Conservation (phyloP, 1,284 basidiomycete species). For the Entoloma clypeatum region DNA sequence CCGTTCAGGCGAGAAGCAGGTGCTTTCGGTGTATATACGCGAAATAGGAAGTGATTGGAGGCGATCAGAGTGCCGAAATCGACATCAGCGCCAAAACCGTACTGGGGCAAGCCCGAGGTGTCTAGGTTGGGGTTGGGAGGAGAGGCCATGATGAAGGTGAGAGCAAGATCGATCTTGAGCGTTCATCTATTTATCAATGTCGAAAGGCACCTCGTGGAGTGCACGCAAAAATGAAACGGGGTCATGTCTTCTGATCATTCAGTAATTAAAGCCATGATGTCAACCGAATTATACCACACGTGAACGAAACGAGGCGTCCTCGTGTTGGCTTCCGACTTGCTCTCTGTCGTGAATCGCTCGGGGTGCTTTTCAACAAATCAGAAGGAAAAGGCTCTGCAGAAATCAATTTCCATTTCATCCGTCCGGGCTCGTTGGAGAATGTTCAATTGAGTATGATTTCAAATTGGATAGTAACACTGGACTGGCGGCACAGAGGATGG, state of each 20-base stretch:
- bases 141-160: conserved; percentile 9
- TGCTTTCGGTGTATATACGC: conserved; percentile 69
- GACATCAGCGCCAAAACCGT: conserved; percentile 62
- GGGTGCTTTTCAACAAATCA: neutral
- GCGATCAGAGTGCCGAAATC: conserved; percentile 57
- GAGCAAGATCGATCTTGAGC: conserved; percentile 3
- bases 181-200: conserved; percentile 22
- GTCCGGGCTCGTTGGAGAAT: no score
- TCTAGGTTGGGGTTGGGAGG: conserved; percentile 9
- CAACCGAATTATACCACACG: no score
- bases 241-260: no score
- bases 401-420: no score
- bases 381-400: no score
- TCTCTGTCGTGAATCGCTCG: no score
- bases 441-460: no score
- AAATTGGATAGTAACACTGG: no score
- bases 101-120: conserved; percentile 51
- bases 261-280: no score
- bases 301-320: neutral
- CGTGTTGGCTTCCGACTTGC: no score
- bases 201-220: conserved; percentile 26
- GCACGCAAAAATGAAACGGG: conserved; percentile 25
- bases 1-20: conserved; percentile 48
- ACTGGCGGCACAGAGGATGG: no score
- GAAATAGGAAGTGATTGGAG: conserved; percentile 70